Evolutionary conservation across 306 rosid species (phyloP), one percentile per base, ranked within the genome.

Genomic region (Hippophae rhamnoides): DNA sequence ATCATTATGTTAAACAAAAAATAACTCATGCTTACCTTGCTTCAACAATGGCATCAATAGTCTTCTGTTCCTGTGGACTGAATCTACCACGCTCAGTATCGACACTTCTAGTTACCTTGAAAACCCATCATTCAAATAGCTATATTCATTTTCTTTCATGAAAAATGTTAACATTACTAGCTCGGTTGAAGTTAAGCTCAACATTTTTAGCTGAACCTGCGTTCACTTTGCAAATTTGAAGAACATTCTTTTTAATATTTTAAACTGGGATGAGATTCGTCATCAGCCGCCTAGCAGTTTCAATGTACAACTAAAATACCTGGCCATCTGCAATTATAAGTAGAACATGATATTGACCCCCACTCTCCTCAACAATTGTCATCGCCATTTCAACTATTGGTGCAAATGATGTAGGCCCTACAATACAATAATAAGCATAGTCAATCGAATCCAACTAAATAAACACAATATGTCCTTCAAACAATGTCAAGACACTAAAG

Each of bases 401-500:
- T 63, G 95, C 95, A 76, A 90, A 90, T 50, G 97, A 90, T 42
- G 95, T 90, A 46, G 97, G 97, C 48, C 97, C 97, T 90, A 81
- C 51, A 48, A 75, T 66, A 69, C 68, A 42, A 60, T 47, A 63
- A 40, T 8, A 54, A 55, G 47, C 8, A 69, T 53, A 14, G 56
- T 52, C 63, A 61, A 26, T 5, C 3, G 13, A 56, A n/a, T 41
- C 60, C 25, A 41, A n/a, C 14, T 27, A n/a, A 55, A 8, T 27
- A 55, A 49, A 56, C 50, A 61, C 53, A 13, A 57, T 6, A 48
- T 61, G 44, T 66, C 56, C 27, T 43, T 66, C 44, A 58, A 49
- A 52, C 8, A 63, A 38, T n/a, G 63, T 52, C 45, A 57, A 67
- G 53, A 60, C 46, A 51, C 1, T 14, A 31, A 31, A 31, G 57